Conservation (phyloP, 1,139 yeast species). For the Kurtzmaniella quercitrusa region DNA sequence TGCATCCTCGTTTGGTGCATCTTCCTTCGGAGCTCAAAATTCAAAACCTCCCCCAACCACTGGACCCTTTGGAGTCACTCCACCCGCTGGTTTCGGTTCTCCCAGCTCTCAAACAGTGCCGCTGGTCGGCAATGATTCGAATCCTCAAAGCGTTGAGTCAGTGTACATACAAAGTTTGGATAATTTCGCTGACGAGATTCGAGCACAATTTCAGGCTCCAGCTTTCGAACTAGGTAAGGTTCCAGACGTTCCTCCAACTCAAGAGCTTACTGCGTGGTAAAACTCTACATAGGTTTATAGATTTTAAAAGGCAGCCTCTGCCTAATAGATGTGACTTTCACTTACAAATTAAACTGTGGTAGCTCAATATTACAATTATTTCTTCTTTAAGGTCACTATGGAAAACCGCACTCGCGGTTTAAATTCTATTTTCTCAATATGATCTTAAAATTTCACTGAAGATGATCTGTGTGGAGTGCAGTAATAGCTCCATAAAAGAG, state of each 20-base stretch:
- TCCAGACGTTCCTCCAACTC: conserved; percentile 82
- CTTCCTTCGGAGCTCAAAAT: conserved; percentile 6
- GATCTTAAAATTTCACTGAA: neutral
- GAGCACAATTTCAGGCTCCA: conserved; percentile 47
- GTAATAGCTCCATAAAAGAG: conserved; percentile 51
- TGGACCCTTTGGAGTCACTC: neutral
- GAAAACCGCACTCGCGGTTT: too few relatives aligned
- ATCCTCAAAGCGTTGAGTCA: neutral
- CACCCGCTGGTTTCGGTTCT: conserved; percentile 4
- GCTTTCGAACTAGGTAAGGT: conserved; percentile 60
- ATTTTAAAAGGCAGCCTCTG: too few relatives aligned
- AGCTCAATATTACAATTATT: too few relatives aligned
- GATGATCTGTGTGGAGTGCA: conserved; percentile 92
- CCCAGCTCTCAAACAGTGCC: conserved; percentile 1
- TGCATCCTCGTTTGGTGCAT: conserved; percentile 1
- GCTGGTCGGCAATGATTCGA: neutral
- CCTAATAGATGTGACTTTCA: too few relatives aligned
- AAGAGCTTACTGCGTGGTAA: conserved; percentile 14
- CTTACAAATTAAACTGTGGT: too few relatives aligned
- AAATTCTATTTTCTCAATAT: too few relatives aligned
- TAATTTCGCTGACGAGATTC: conserved; percentile 18
- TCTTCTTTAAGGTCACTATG: too few relatives aligned
- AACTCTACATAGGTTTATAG: neutral
- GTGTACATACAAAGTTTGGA: neutral
- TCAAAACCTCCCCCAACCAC: too few relatives aligned